These are phyloP conservation scores for Biscogniauxia mediterranea DNA, from an alignment of 2,329 filamentous ascomycete genomes.

Conservation along the genomic window DNA sequence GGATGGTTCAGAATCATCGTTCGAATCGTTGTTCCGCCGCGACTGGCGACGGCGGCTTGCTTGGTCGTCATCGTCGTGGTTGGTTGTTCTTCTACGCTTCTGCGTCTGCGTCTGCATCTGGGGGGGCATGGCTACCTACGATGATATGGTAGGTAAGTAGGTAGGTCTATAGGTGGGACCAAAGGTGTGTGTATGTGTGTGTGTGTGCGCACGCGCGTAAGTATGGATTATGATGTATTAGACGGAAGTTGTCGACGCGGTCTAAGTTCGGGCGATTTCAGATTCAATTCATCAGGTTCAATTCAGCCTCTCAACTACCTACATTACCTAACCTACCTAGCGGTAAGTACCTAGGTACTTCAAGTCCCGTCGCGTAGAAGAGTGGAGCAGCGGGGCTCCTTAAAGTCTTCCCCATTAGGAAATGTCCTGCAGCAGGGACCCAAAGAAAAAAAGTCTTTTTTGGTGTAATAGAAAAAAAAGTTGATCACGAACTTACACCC, in stretches of 20 bases:
- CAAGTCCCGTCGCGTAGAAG: not conserved
- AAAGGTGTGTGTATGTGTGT: not conserved
- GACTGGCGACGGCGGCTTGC: slow-evolving; percentile 27
- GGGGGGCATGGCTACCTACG: slow-evolving; percentile 27
- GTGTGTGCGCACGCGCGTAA: too few relatives aligned
- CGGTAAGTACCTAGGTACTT: too few relatives aligned
- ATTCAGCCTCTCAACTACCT: too few relatives aligned
- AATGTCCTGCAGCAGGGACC: not conserved
- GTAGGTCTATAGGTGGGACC: too few relatives aligned
- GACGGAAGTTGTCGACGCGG: too few relatives aligned
- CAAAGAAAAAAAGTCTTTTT: not conserved
- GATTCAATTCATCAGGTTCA: too few relatives aligned
- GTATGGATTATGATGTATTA: too few relatives aligned
- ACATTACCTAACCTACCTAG: too few relatives aligned
- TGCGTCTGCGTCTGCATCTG: slow-evolving; percentile 22
- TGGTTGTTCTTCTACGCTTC: slow-evolving; percentile 31
- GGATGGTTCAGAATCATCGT: slow-evolving; percentile 11
- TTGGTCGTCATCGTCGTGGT: slow-evolving; percentile 39
- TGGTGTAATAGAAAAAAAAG: not conserved
- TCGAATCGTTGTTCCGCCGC: slow-evolving; percentile 24
- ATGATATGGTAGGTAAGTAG: too few relatives aligned
- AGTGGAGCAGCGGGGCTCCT: not conserved
- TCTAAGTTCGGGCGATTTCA: too few relatives aligned
- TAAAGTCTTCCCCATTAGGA: not conserved
- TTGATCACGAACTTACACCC: too few relatives aligned